A percentile compares a stretch with the other conserved stretches of the same genome.
Conservation (phyloP, 257 asterid species). For the Scutellaria barbata region DNA sequence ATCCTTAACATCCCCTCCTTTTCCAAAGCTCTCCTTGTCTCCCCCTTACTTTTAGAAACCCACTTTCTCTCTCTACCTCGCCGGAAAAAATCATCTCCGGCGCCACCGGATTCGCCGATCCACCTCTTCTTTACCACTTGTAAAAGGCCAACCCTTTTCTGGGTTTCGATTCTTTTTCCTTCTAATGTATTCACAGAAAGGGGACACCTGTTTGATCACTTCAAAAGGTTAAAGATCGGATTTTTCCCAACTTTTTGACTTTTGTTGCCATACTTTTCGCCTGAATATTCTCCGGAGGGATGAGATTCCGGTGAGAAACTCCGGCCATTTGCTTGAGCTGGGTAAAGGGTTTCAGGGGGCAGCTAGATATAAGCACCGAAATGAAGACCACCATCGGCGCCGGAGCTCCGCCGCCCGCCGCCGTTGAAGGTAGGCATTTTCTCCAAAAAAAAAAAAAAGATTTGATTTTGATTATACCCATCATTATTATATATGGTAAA, state of each 20-base stretch:
- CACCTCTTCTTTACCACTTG: background rate
- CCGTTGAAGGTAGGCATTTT: conserved; percentile 53
- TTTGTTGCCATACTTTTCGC: conserved; percentile 6
- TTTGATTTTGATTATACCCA: background rate
- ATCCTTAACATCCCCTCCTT: conserved; percentile 75
- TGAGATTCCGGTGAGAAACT: conserved; percentile 51
- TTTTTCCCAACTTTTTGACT: conserved; percentile 14
- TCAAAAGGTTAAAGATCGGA: conserved; percentile 18
- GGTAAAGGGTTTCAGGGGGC: conserved; percentile 19
- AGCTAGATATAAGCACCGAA: background rate
- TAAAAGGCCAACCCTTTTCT: conserved; percentile 23
- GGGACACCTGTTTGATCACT: conserved; percentile 39
- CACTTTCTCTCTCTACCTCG: conserved; percentile 44
- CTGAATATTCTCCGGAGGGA: conserved; percentile 37
- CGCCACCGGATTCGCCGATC: background rate
- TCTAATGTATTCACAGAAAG: conserved; percentile 10
- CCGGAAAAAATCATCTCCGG: conserved; percentile 19
- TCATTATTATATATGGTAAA: background rate
- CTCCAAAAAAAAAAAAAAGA: too few relatives aligned
- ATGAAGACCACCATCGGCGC: conserved; percentile 68
- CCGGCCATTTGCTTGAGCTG: conserved; percentile 37
- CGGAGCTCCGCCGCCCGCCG: conserved; percentile 60
- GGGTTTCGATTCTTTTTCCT: background rate
- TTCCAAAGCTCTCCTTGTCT: conserved; percentile 81
- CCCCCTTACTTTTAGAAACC: conserved; percentile 28